Evolutionary conservation across 352 stramenopile species (phyloP), one percentile per base, ranked within the genome.

Genomic region (Phytophthora nicotianae): DNA sequence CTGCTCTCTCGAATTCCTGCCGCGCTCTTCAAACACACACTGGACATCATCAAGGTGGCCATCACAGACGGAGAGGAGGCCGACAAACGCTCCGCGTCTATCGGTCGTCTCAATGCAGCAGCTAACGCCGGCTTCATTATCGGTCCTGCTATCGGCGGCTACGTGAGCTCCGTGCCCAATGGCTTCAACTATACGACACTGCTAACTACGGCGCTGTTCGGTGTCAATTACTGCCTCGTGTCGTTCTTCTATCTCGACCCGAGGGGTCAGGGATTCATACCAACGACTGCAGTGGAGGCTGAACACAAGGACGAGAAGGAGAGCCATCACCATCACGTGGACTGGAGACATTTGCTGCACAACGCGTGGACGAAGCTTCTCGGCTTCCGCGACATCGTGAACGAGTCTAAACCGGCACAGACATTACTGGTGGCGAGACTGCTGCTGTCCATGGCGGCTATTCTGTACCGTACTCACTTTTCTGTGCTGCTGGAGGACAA

Each of bases 121-220:
- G 76, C 83, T 38, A 93, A 78, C 47, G 81, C 81, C 3, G 85
- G 85, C 47, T 93, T 93, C 60, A 91, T 93, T 53, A 61, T 93
- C 45, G 85, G 85, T 0, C 85, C 85, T 1, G 62, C 88, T 23
- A 37, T 93, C 56, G 85, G 85, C 20, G 85, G 85, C 41, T 91
- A 86, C 59, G 72, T 93, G 20, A 85, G 85, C 46, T 61, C 72
- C 8, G 65, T 89, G 23, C 81, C 82, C 6, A 77, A 90, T 38
- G 85, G 85, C 24, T 93, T 93, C 68, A 89, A 91, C 77, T 88
- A 90, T 70, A 91, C 85, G 47, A 74, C 85, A 29, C 68, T 93
- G 61, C 70, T 93, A 50, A 91, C 85, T 13, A 77, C 83, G 23
- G 62, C 60, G 23, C 67, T 93, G 32, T 90, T 93, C 21, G 70